phyloP scores from a whole-genome alignment of 352 stramenopile species.

The Aphanomyces astaci region DNA sequence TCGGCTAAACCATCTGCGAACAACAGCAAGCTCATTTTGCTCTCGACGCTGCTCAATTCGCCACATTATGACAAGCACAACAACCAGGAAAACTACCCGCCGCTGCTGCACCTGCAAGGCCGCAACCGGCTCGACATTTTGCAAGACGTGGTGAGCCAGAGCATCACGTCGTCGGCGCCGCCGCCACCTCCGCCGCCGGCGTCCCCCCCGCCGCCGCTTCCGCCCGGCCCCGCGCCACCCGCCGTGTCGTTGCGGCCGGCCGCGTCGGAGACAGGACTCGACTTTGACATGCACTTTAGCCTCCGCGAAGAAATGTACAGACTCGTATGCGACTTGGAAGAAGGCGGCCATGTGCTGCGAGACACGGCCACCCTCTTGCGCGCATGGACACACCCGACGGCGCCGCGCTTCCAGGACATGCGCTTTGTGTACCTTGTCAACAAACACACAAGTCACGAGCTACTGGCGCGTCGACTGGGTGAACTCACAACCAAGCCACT shows the following conservation, averaged over 20 bases:
- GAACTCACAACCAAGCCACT: slow-evolving; percentile 15
- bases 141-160: slow-evolving; percentile 66
- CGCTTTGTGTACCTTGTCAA: slow-evolving; percentile 87
- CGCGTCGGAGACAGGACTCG: background rate
- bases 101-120: background rate
- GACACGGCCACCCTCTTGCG: slow-evolving; percentile 67
- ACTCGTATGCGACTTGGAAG: slow-evolving; percentile 67
- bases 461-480: slow-evolving; percentile 62
- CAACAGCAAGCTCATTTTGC: slow-evolving; percentile 19
- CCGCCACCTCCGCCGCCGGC: slow-evolving; percentile 32
- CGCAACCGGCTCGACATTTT: slow-evolving; percentile 64
- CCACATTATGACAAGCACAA: slow-evolving; percentile 17
- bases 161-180: slow-evolving; percentile 39
- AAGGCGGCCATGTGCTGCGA: slow-evolving; percentile 54
- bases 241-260: slow-evolving; percentile 19
- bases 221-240: slow-evolving; percentile 29
- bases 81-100: background rate
- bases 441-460: slow-evolving; percentile 60
- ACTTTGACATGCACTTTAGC: slow-evolving; percentile 61
- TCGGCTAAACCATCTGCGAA: background rate
- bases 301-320: slow-evolving; percentile 85
- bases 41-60: slow-evolving; percentile 17
- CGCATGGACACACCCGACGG: slow-evolving; percentile 75
- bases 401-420: slow-evolving; percentile 74
- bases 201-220: slow-evolving; percentile 11